These are phyloP conservation scores for Rubroboletus satanas DNA, from an alignment of 768 basidiomycete species.

Conservation along the genomic window DNA sequence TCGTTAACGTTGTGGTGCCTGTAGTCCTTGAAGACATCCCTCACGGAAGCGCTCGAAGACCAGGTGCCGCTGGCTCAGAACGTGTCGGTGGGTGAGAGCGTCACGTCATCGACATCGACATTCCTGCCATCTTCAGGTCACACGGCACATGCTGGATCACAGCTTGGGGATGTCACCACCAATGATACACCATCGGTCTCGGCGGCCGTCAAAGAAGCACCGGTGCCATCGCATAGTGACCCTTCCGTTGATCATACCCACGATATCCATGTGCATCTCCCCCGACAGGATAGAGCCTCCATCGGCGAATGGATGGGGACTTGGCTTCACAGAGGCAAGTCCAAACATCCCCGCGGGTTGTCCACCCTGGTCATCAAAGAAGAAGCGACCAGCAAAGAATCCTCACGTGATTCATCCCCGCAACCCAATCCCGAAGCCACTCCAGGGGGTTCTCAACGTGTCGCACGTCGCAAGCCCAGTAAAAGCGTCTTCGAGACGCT, in stretches of 20 bases:
- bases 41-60: slow-evolving; percentile 48
- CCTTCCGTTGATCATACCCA: slow-evolving; percentile 5
- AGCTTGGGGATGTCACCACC: not conserved
- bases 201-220: not conserved
- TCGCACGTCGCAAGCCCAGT: slow-evolving; percentile 39
- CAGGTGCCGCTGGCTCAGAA: slow-evolving; percentile 38
- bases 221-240: slow-evolving; percentile 2
- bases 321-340: slow-evolving; percentile 59
- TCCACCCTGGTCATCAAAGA: slow-evolving; percentile 21
- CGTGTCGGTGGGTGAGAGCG: slow-evolving; percentile 20
- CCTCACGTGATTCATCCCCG: slow-evolving; percentile 23
- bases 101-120: slow-evolving; percentile 13
- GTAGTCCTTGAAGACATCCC: slow-evolving; percentile 45
- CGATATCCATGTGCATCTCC: slow-evolving; percentile 8
- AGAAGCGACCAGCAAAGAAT: slow-evolving; percentile 17
- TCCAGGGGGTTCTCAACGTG: slow-evolving; percentile 13
- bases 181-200: not conserved
- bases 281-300: slow-evolving; percentile 33
- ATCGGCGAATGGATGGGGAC: slow-evolving; percentile 77
- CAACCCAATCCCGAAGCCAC: slow-evolving; percentile 10
- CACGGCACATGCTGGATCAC: not conserved
- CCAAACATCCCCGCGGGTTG: slow-evolving; percentile 26
- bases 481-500: slow-evolving; percentile 71
- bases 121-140: not conserved
- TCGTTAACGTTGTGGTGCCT: not conserved